Evolutionary conservation across 129 eudicot genomes (phyloP).

Genomic region (Artemisia tridentata): DNA sequence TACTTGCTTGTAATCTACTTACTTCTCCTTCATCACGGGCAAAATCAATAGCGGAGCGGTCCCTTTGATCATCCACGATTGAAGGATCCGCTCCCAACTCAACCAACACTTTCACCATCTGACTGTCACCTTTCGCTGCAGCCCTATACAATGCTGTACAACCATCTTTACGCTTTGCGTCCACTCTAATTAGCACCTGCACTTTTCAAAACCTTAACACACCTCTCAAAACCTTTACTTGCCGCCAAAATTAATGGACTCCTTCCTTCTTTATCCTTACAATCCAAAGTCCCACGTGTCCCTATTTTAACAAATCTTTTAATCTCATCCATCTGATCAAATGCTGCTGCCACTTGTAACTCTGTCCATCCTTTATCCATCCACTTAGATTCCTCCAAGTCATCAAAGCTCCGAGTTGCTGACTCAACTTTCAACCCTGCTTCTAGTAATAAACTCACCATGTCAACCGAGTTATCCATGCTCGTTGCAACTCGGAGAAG

Average conservation of each 20-base stretch:
- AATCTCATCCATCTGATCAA: constrained; percentile 50
- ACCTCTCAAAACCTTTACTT: constrained; percentile 39
- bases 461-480: constrained; percentile 43
- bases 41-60: constrained; percentile 47
- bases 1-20: constrained; percentile 20
- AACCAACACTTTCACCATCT: constrained; percentile 56
- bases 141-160: constrained; percentile 58
- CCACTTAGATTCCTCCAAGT: constrained; percentile 26
- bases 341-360: constrained; percentile 55
- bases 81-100: constrained; percentile 63
- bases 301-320: constrained; percentile 32
- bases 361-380: constrained; percentile 54
- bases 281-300: constrained; percentile 45
- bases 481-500: constrained; percentile 39
- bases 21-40: constrained; percentile 71
- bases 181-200: constrained; percentile 68
- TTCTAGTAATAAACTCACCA: constrained; percentile 45
- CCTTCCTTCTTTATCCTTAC: constrained; percentile 53
- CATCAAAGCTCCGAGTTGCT: constrained; percentile 11
- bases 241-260: constrained; percentile 63
- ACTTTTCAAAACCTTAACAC: constrained; percentile 41
- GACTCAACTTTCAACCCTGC: constrained; percentile 37
- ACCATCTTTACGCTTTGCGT: constrained; percentile 56
- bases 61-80: constrained; percentile 32
- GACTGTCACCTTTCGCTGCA: constrained; percentile 52